phyloP scores from a whole-genome alignment of 805 yeast genomes.

The Metschnikowia proteae region DNA sequence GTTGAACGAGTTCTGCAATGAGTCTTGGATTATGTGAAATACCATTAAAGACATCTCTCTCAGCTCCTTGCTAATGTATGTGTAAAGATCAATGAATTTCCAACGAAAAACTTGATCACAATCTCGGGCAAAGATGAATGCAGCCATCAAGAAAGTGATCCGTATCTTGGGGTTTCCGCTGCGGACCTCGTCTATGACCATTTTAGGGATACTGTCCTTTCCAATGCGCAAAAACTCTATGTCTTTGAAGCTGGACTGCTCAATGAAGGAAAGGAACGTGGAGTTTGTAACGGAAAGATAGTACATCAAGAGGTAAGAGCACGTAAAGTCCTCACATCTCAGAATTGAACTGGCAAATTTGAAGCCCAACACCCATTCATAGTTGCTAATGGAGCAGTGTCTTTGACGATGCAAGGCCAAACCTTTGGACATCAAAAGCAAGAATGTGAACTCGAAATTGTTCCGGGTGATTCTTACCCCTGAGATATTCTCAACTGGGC shows the following conservation, averaged over 20 bases:
- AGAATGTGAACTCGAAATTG: conserved; percentile 51
- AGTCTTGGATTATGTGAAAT: conserved; percentile 29
- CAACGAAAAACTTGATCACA: conserved; percentile 27
- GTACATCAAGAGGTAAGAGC: conserved; percentile 28
- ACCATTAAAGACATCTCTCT: conserved; percentile 23
- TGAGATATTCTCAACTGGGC: conserved; percentile 40
- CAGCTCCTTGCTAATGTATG: conserved; percentile 22
- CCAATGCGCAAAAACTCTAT: conserved; percentile 8
- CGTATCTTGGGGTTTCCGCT: conserved; percentile 19
- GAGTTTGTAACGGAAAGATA: conserved; percentile 28
- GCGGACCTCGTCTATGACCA: conserved; percentile 25
- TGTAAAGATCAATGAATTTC: conserved; percentile 29
- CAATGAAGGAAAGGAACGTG: conserved; percentile 23
- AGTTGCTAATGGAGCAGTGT: conserved; percentile 36
- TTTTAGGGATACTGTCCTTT: conserved; percentile 25
- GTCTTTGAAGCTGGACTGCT: conserved; percentile 20
- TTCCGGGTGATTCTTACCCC: conserved; percentile 36
- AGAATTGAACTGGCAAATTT: neutral
- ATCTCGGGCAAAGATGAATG: conserved; percentile 27
- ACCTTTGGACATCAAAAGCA: conserved; percentile 52
- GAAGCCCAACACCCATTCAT: neutral
- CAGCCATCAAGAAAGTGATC: conserved; percentile 27
- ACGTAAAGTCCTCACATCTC: conserved; percentile 2
- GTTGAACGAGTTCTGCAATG: conserved; percentile 26
- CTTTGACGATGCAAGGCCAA: conserved; percentile 54